Evolutionary conservation across 257 asterid genomes (phyloP).

Genomic region (Fraxinus anomala): DNA sequence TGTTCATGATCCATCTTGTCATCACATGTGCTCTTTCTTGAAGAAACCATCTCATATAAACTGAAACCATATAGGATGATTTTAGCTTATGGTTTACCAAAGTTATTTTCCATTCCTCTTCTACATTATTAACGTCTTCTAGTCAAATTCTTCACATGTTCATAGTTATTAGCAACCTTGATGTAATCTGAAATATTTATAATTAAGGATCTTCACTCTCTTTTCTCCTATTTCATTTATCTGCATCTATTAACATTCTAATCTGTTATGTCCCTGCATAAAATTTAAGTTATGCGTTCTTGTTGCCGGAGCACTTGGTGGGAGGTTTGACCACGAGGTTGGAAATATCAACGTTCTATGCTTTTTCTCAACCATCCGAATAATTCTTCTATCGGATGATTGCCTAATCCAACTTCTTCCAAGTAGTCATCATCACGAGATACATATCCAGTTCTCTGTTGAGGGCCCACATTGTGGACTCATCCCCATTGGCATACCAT

Average conservation of each 20-base stretch:
- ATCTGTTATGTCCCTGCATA: slow-evolving; percentile 12
- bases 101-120: background rate
- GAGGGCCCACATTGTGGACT: slow-evolving; percentile 97
- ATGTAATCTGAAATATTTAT: background rate
- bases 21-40: background rate
- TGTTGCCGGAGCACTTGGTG: slow-evolving; percentile 95
- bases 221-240: background rate
- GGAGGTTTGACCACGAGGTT: slow-evolving; percentile 93
- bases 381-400: slow-evolving; percentile 81
- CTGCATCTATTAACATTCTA: background rate
- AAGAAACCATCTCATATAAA: slow-evolving; percentile 3
- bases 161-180: slow-evolving; percentile 9
- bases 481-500: slow-evolving; percentile 67
- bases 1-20: background rate
- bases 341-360: slow-evolving; percentile 83
- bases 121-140: background rate
- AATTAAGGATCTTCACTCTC: background rate
- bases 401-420: slow-evolving; percentile 91
- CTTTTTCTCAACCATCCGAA: slow-evolving; percentile 56
- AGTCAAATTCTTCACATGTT: background rate
- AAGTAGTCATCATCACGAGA: slow-evolving; percentile 61
- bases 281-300: slow-evolving; percentile 71
- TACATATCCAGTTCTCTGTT: slow-evolving; percentile 52
- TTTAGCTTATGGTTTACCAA: background rate
- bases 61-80: background rate